Base-by-base conservation (phyloP, 768 basidiomycete genomes). In the Mrakia gelida region DNA sequence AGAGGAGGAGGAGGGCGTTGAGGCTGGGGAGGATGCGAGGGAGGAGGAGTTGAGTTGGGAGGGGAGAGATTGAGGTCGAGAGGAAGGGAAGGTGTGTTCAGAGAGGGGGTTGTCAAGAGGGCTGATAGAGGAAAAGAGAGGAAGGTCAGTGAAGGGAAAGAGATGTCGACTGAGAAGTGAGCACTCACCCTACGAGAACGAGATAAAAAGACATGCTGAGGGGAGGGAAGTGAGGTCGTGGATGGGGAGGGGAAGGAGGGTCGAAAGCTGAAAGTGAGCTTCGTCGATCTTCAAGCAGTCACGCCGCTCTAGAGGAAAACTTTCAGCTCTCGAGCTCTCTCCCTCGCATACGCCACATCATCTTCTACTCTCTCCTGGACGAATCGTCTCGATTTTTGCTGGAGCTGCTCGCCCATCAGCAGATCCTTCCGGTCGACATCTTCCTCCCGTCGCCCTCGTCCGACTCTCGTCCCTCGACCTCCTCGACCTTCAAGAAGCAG, bases 51-150 rank as follows among this genome's bases (percentile, higher is more conserved):
- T 76, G 18, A 81, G 59, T 2, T 83, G 77, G 70, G 75, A 74
- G 23, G 81, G 81, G 41, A 74, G 81, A 32, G 75, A 80, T 23
- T 80, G 76, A 28, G 82, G 79, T 54, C 81, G 81, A 75, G 83
- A 78, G 16, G 85, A 85, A 15, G 80, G 80, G 73, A 86, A 82
- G 45, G 81, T 80, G 38, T 84, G 78, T 78, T 86, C 85, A 80
- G 84, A 86, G 16, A 87, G 81, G 2, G 86, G 86, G 34, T 84
- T 83, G 81, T 87, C 86, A 68, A 83, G 80, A 0, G 86, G 86
- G 18, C 86, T 77, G 32, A 8, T 8, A 38, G 38, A 7, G n/a
- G 26, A 16, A 34, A 21, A 23, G 26, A 41, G 32, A 52, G 65
- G n/a, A n/a, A 41, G 34, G 68, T 28, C 11, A 56, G 16, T 1